Evolutionary conservation across 371 early-diverging fungal species (phyloP), one percentile per base, ranked within the genome.

Genomic region (Blakeslea trispora): DNA sequence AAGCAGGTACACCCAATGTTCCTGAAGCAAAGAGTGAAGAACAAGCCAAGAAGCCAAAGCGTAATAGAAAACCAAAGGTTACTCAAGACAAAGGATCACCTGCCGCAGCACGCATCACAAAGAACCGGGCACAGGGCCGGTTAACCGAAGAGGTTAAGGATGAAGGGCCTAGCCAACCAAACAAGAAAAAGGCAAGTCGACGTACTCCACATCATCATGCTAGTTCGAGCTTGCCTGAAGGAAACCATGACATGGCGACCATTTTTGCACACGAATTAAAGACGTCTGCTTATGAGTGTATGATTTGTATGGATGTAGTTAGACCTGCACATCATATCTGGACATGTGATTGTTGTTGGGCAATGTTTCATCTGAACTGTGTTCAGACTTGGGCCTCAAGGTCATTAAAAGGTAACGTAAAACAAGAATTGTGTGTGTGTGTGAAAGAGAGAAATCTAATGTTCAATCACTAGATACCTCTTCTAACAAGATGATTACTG

Each of bases 291-390:
- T 93, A 94, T 68, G 96, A 98, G 53, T 97, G 97, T 71, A 92
- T 95, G 95, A 85, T 96, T 24, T 97, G 97, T 75, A 93, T 89
- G 81, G 96, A 96, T 65, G 64, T 69, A 15, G 80, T 97, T 32
- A 79, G 82, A 37, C 78, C 78, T 8, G 79, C 80, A 0, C 83
- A 92, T 62, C 74, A 68, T 37, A 83, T 86, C 3, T 97, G 96
- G 95, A 81, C 79, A 46, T 97, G 97, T 74, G 78, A 84, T 66
- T 72, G 77, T 21, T 97, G 97, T 72, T 94, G 88, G 87, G 92
- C 91, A 18, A 86, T 91, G 11, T 95, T 95, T 60, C 97, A 97
- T 65, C 75, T 94, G 34, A 69, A 76, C 14, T 93, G 93, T 69
- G 74, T 91, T 35, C 71, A 87, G 57, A 85, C 81, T 57, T 92